Conservation (phyloP, 352 stramenopile genomes). For the Phytophthora brassicae region DNA sequence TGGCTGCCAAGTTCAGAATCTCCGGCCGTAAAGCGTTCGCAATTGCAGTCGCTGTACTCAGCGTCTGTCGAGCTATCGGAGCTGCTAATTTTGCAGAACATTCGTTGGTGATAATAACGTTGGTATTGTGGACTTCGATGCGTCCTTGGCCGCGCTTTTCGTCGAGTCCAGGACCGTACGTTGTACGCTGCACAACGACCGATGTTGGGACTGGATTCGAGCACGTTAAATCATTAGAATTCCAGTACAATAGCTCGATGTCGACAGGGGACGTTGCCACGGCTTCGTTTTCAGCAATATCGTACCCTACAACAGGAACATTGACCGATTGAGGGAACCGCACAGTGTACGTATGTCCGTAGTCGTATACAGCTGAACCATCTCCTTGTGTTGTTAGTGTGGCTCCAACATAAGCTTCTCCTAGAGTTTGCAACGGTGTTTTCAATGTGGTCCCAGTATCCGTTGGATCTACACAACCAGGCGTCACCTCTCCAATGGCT, state of each 20-base stretch:
- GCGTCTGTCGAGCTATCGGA: slow-evolving; percentile 50
- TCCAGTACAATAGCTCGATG: slow-evolving; percentile 42
- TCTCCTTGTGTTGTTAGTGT: slow-evolving; percentile 48
- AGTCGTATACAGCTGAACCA: slow-evolving; percentile 66
- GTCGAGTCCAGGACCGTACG: slow-evolving; percentile 63
- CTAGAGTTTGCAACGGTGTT: slow-evolving; percentile 25
- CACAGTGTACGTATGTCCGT: slow-evolving; percentile 64
- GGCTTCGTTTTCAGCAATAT: slow-evolving; percentile 25
- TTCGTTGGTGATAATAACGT: slow-evolving; percentile 43
- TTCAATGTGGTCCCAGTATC: slow-evolving; percentile 22
- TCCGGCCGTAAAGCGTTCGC: slow-evolving; percentile 29
- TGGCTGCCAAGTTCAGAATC: slow-evolving; percentile 52
- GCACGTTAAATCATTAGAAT: slow-evolving; percentile 32
- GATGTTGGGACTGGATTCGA: slow-evolving; percentile 19
- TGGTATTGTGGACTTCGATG: slow-evolving; percentile 31
- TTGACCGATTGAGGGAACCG: slow-evolving; percentile 52
- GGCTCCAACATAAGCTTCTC: slow-evolving; percentile 31
- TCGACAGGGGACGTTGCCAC: slow-evolving; percentile 41
- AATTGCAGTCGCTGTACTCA: slow-evolving; percentile 32
- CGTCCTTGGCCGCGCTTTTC: slow-evolving; percentile 49
- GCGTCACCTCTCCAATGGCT: neutral
- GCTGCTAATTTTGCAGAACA: slow-evolving; percentile 44
- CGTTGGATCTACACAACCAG: slow-evolving; percentile 13
- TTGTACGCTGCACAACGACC: slow-evolving; percentile 31
- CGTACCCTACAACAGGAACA: slow-evolving; percentile 9